Evolutionary conservation across 495 filamentous ascomycete genomes (phyloP), one percentile per base, ranked within the genome.

Genomic region (Darksidea phi): DNA sequence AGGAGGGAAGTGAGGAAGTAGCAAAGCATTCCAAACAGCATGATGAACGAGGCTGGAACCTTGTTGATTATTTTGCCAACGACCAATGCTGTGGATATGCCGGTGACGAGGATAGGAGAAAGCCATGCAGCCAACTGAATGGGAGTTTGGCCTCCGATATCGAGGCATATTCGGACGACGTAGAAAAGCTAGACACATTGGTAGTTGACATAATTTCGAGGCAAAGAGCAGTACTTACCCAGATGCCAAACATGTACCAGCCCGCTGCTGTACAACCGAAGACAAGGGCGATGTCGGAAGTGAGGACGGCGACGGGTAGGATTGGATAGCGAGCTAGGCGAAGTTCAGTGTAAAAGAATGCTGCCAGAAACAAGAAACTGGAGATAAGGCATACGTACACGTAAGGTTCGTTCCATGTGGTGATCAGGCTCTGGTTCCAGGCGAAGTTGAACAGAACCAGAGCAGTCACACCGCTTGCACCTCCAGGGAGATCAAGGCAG

Each of bases 351-450:
- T 67, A 63, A 63, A 80, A 72, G 66, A 82, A 81, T 0, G 60
- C 63, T 0, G 53, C 64, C 1, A 78, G 41, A 24, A 78, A 61
- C 8, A 81, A 21, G 6, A 75, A 13, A 1, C 79, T 76, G n/a
- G 81, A 38, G 25, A 81, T 75, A 0, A 81, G 69, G 0, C 77
- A 63, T 5, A 79, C 65, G 59, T 76, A 79, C 25, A 78, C 73
- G 64, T 81, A 81, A 0, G 75, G 66, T 34, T 70, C 67, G 6
- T 47, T 45, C 80, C 80, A 83, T 1, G 76, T 73, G 1, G 76
- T 75, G 0, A 73, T 62, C 0, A 77, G 75, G 0, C 71, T 77
- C 65, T 82, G 80, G 61, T 82, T 82, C 75, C 75, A 80, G 0
- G 79, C 77, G 38, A 82, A 71, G 47, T 81, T 80, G 32, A 79